Evolutionary conservation across 768 basidiomycete species (phyloP).

Genomic region (Lactarius quietus): DNA sequence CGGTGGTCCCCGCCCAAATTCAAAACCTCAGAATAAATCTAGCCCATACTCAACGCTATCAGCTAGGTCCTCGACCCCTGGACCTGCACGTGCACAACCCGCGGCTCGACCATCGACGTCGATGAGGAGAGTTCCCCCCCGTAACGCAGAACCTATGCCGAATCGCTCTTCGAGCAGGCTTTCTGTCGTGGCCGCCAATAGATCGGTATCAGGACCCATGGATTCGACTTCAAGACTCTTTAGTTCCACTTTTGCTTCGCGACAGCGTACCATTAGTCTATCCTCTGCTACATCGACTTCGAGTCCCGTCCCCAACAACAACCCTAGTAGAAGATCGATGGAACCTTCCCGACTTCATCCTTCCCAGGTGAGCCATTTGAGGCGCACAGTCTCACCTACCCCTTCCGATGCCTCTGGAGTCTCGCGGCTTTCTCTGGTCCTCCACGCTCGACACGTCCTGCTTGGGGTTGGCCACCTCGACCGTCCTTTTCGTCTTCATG

Average conservation of each 20-base stretch:
- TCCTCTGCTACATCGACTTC: slow-evolving; percentile 43
- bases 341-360: slow-evolving; percentile 34
- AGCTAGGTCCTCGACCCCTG: slow-evolving; percentile 31
- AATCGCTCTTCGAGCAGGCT: slow-evolving; percentile 57
- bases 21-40: slow-evolving; percentile 32
- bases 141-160: slow-evolving; percentile 33
- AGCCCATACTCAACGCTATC: slow-evolving; percentile 42
- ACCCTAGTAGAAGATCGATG: slow-evolving; percentile 33
- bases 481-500: slow-evolving; percentile 40
- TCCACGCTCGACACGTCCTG: slow-evolving; percentile 47
- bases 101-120: slow-evolving; percentile 44
- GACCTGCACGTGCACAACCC: slow-evolving; percentile 38
- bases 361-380: slow-evolving; percentile 39
- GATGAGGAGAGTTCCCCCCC: slow-evolving; percentile 53
- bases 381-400: slow-evolving; percentile 54
- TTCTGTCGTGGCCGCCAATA: slow-evolving; percentile 50
- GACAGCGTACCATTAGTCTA: slow-evolving; percentile 73
- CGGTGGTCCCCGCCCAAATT: slow-evolving; percentile 25
- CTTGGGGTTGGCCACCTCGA: slow-evolving; percentile 67
- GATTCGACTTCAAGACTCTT: slow-evolving; percentile 44
- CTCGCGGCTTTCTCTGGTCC: slow-evolving; percentile 46
- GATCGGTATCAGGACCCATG: slow-evolving; percentile 69
- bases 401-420: slow-evolving; percentile 55
- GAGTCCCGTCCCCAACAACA: slow-evolving; percentile 36
- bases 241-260: slow-evolving; percentile 74